Base-by-base conservation (phyloP, 177 flowering plant species). In the Vitis hybrid region DNA sequence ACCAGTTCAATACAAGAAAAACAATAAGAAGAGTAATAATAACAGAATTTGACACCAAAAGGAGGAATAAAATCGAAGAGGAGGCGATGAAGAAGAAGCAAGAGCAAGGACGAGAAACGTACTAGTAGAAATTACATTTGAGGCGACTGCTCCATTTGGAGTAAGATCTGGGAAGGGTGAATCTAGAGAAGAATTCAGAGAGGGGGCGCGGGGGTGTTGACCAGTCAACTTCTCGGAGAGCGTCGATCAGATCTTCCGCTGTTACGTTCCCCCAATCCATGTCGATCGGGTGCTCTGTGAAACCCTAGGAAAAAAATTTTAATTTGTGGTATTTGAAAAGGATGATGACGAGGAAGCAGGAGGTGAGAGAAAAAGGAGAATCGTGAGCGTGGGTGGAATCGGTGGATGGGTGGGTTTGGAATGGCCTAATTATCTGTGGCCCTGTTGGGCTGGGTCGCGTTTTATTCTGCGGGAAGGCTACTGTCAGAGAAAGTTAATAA, bases 101-200 rank as follows among this genome's bases (percentile, higher is more conserved):
- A 8, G 9, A 5, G 46, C 46, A 41, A 41, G 9, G 9, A 41
- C 8, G 9, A 41, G 49, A 58, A 64, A 12, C 73, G 53, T 84
- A 93, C 98, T 93, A 93, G 84, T 91, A 93, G 67, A 93, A 90
- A 75, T 93, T 93, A 90, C 98, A 93, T 82, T 93, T 93, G 84
- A 93, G 91, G 76, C 98, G 97, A 81, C 92, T 86, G 81, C 81
- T 90, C 98, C 98, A 93, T 73, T 88, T 93, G 75, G 91, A 57
- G 69, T 57, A 86, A 10, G 98, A 91, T 68, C 94, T 79, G 52
- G 98, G 98, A 61, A 86, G 2, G 24, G 98, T 91, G 80, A 93
- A 93, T 78, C 89, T 68, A 69, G 98, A 93, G 81, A 93, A 93
- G 87, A 93, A 93, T 70, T 93, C 98, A 13, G 85, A 71, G 68